Base-by-base conservation (phyloP, 331 rosid species). In the Malus hybrid region DNA sequence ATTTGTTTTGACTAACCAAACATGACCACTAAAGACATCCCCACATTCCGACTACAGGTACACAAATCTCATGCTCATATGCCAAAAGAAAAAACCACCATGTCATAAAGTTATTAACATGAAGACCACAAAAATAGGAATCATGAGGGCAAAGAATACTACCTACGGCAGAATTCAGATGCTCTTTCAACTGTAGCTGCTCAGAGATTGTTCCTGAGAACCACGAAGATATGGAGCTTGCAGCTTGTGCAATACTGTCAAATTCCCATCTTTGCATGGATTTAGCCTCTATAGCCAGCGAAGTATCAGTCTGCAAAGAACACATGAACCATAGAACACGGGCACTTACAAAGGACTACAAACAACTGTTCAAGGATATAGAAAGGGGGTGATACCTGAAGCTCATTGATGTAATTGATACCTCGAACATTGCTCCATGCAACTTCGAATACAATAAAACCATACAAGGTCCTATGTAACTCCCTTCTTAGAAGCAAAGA, bases 251-350 rank as follows among this genome's bases (percentile, higher is more conserved):
- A 66, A 95, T 92, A 85, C 87, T 86, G 74, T 92, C 97, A 68
- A 90, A 95, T 86, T 95, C 99, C 99, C 99, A 92, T 84, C 99
- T 89, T 85, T 70, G 84, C 99, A 92, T 95, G 60, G 65, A 74
- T 80, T 85, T 92, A 72, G 90, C 81, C 89, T 95, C 99, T 55
- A 88, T 68, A 55, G 93, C 96, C 83, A 95, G 82, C 15, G 93
- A 89, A 6, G 99, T 92, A 79, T 95, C 97, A 56, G 96, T 90
- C 99, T 95, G 90, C 79, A 86, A 75, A 77, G 15, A 39, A 80
- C 72, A 76, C 33, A 42, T 75, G 72, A 78, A 71, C 53, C 12
- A 53, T 75, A 55, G 66, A 48, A 73, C 42, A 74, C 68, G 53
- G 65, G 39, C 48, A 55, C 42, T 78, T 60, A 68, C 77, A 74